A percentile compares a stretch with the other conserved stretches of the same genome.
Evolutionary conservation across 2,329 filamentous ascomycete species (phyloP).

Genomic region (Xylariaceae sp.): DNA sequence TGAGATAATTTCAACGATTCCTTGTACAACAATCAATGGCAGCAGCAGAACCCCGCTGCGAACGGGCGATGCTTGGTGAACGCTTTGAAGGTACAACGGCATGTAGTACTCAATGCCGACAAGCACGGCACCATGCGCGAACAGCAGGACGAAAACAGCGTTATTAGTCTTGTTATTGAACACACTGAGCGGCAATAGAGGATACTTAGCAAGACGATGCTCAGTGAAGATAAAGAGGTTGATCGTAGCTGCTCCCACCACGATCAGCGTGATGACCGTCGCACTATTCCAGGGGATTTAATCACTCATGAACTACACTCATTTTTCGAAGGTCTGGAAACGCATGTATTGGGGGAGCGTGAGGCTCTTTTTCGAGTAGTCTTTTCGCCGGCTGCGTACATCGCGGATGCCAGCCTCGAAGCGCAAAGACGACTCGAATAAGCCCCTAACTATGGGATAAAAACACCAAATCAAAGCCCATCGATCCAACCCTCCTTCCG

Average conservation of each 20-base stretch:
- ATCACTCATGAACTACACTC: too few species aligned
- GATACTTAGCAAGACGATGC: conserved; percentile 68
- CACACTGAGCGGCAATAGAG: conserved; percentile 71
- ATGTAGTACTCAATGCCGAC: conserved; percentile 76
- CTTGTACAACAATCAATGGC: conserved; percentile 65
- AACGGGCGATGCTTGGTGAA: conserved; percentile 60
- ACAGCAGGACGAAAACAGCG: conserved; percentile 62
- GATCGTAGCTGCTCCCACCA: conserved; percentile 65
- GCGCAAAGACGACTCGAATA: too few species aligned
- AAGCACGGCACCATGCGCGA: conserved; percentile 73
- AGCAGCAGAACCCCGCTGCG: conserved; percentile 68
- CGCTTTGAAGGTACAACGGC: conserved; percentile 74
- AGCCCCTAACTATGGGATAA: too few species aligned
- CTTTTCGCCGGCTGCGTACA: too few species aligned
- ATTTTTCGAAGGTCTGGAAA: too few species aligned
- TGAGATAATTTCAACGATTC: conserved; percentile 56
- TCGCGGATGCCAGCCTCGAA: too few species aligned
- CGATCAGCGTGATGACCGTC: conserved; percentile 71
- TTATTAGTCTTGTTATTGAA: conserved; percentile 66
- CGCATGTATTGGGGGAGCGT: too few species aligned
- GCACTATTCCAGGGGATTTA: conserved; percentile 73
- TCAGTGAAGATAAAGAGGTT: conserved; percentile 70
- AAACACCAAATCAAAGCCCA: too few species aligned
- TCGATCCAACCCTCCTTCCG: too few species aligned
- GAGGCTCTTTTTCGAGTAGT: too few species aligned